phyloP scores from a whole-genome alignment of 176 grass and related monocot genomes.

The Aegilops tauschii region DNA sequence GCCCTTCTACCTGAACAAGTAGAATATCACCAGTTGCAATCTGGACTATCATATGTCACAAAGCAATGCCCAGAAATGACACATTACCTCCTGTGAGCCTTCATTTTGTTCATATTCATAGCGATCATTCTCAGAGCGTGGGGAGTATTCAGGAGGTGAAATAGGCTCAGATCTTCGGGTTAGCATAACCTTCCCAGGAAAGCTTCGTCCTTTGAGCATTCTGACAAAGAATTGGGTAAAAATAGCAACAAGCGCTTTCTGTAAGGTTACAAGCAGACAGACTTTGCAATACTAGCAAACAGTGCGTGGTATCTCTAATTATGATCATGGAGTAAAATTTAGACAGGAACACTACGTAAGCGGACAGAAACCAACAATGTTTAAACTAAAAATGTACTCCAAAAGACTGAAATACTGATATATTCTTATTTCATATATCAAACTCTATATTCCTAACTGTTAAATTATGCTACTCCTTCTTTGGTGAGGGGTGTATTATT shows the following conservation, averaged over 20 bases:
- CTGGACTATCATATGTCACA: not conserved
- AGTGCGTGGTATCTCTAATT: not conserved
- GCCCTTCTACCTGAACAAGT: constrained; percentile 47
- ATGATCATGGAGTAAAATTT: not conserved
- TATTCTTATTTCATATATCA: not conserved
- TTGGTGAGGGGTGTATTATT: too few species aligned
- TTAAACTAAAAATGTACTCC: not conserved
- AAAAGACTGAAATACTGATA: not conserved
- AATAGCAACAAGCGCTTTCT: not conserved
- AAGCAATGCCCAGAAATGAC: constrained; percentile 14
- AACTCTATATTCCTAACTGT: not conserved
- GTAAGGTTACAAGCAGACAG: not conserved
- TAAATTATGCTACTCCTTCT: not conserved
- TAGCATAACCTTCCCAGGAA: constrained; percentile 88
- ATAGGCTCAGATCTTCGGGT: constrained; percentile 68
- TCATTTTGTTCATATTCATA: constrained; percentile 51
- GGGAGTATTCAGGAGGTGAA: constrained; percentile 48
- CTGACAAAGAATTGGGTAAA: constrained; percentile 30
- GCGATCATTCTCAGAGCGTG: constrained; percentile 47
- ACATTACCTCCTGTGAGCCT: constrained; percentile 55
- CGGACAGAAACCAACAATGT: not conserved
- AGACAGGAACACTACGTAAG: not conserved
- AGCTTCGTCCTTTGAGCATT: constrained; percentile 87
- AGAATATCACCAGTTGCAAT: constrained; percentile 1
- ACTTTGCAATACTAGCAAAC: not conserved